Conservation (phyloP, 2,329 filamentous ascomycete genomes). For the Diplodia mutila region DNA sequence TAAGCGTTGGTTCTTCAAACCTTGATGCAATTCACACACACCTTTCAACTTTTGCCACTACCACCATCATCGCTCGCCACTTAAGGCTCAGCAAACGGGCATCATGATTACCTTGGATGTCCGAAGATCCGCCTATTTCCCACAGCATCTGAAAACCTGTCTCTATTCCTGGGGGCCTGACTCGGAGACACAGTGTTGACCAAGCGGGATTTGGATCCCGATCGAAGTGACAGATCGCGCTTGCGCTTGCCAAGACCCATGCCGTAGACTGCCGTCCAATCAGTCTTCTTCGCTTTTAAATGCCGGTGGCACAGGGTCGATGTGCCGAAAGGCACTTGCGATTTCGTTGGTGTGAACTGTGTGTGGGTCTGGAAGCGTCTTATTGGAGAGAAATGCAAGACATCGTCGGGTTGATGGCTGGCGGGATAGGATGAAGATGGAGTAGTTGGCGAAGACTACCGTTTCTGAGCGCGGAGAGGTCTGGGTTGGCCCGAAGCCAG, state of each 20-base stretch:
- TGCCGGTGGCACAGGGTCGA: neutral
- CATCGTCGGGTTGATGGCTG: neutral
- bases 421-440: neutral
- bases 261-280: neutral
- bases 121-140: neutral
- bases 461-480: neutral
- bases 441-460: conserved; percentile 7
- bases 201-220: conserved; percentile 15
- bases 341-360: neutral
- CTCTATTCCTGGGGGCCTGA: neutral
- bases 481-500: neutral
- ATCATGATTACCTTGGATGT: neutral
- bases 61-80: neutral
- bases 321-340: neutral
- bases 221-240: neutral
- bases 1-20: neutral
- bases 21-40: neutral
- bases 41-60: neutral
- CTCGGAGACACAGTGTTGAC: neutral
- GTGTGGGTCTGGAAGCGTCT: neutral
- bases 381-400: neutral
- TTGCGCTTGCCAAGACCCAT: conserved; percentile 4
- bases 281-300: neutral
- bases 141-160: neutral
- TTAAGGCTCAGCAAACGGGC: neutral